A percentile compares a stretch with the other conserved stretches of the same genome.
phyloP scores from a whole-genome alignment of 2,329 filamentous ascomycete species.

The Diaporthe australafricana region DNA sequence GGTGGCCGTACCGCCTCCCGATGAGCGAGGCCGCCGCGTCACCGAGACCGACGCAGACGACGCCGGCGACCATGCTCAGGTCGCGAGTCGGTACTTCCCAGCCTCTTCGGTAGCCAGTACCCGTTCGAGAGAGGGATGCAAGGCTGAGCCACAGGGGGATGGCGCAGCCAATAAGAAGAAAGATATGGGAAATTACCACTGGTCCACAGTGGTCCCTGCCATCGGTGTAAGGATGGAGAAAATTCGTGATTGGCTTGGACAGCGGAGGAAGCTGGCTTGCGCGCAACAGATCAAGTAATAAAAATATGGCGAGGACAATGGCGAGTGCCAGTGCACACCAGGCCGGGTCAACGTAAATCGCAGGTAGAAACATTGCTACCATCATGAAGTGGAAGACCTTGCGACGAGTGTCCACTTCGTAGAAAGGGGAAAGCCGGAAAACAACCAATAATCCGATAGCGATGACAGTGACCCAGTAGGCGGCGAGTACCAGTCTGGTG shows the following conservation, averaged over 20 bases:
- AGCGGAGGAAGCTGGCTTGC: slow-evolving; percentile 93
- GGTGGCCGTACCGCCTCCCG: slow-evolving; percentile 84
- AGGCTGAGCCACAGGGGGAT: slow-evolving; percentile 93
- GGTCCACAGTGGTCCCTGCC: slow-evolving; percentile 92
- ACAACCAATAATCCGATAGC: slow-evolving; percentile 79
- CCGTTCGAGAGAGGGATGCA: slow-evolving; percentile 72
- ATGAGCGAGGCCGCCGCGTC: slow-evolving; percentile 94
- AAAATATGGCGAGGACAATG: slow-evolving; percentile 83
- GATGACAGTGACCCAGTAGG: slow-evolving; percentile 80
- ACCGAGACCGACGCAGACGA: slow-evolving; percentile 94
- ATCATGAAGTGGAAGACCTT: slow-evolving; percentile 99
- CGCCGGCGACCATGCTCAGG: slow-evolving; percentile 89
- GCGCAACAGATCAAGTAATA: slow-evolving; percentile 88
- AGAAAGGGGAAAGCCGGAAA: slow-evolving; percentile 78
- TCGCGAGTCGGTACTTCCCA: slow-evolving; percentile 84
- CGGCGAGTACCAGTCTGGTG: slow-evolving; percentile 80
- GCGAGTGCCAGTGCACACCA: slow-evolving; percentile 85
- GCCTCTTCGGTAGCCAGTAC: slow-evolving; percentile 67
- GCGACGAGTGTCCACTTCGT: slow-evolving; percentile 93
- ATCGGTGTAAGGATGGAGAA: slow-evolving; percentile 94
- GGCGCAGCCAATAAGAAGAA: slow-evolving; percentile 92
- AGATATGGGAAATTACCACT: slow-evolving; percentile 96
- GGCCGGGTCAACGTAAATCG: slow-evolving; percentile 86
- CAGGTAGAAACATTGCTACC: slow-evolving; percentile 93
- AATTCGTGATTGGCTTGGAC: slow-evolving; percentile 85